These are phyloP conservation scores for Themeda triandra DNA, from an alignment of 176 grass and related monocot genomes.

Conservation along the genomic window DNA sequence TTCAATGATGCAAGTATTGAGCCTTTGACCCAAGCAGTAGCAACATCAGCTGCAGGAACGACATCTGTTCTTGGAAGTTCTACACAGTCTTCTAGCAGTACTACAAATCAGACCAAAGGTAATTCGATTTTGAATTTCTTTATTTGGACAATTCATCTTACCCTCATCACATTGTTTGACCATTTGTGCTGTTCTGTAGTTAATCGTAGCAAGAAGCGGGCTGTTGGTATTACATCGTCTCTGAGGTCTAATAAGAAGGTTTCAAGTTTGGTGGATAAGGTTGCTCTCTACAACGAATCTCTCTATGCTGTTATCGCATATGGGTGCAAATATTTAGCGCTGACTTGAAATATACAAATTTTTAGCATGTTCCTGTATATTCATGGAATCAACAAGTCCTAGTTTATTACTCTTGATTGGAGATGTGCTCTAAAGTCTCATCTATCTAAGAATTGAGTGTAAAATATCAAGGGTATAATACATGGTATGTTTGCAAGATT, in stretches of 20 bases:
- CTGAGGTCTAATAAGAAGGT: slow-evolving; percentile 98
- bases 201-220: slow-evolving; percentile 64
- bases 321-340: not conserved
- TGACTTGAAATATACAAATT: not conserved
- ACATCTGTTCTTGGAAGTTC: slow-evolving; percentile 39
- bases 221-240: slow-evolving; percentile 54
- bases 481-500: not conserved
- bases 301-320: not conserved
- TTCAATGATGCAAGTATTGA: slow-evolving; percentile 36
- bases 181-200: slow-evolving; percentile 38
- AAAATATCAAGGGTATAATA: not conserved
- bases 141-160: not conserved
- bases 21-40: slow-evolving; percentile 32
- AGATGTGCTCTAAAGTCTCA: not conserved
- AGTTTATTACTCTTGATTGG: not conserved
- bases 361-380: not conserved
- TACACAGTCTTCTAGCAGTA: slow-evolving; percentile 38
- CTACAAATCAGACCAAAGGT: slow-evolving; percentile 72
- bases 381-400: not conserved
- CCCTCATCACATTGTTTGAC: slow-evolving; percentile 22
- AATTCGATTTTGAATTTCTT: not conserved
- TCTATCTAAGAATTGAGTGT: not conserved
- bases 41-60: slow-evolving; percentile 29
- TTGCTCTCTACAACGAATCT: slow-evolving; percentile 26
- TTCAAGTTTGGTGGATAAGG: slow-evolving; percentile 90